These are phyloP conservation scores for Calocera viscosa DNA, from an alignment of 768 basidiomycete species.

Conservation along the genomic window DNA sequence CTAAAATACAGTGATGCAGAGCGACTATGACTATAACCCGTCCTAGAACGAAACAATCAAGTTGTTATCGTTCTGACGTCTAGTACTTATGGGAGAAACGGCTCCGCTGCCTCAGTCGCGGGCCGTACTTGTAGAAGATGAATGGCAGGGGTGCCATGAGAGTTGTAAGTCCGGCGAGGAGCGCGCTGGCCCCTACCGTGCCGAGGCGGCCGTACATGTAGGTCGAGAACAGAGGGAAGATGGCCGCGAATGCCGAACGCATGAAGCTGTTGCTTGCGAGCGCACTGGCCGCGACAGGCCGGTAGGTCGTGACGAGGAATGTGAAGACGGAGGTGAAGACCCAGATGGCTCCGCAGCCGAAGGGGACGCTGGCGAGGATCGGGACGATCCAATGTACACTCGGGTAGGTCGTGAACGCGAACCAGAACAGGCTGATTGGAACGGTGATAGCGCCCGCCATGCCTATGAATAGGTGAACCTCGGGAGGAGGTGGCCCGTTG, in stretches of 20 bases:
- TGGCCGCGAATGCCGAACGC: slow-evolving; percentile 37
- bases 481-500: slow-evolving; percentile 41
- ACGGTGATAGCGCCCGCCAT: slow-evolving; percentile 54
- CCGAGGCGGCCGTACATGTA: slow-evolving; percentile 45
- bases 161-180: slow-evolving; percentile 53
- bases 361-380: slow-evolving; percentile 35
- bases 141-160: slow-evolving; percentile 44
- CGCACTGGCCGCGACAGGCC: slow-evolving; percentile 45
- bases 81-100: slow-evolving; percentile 23
- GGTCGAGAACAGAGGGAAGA: slow-evolving; percentile 42
- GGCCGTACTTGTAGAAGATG: slow-evolving; percentile 36
- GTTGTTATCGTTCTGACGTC: neutral
- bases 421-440: slow-evolving; percentile 45
- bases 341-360: slow-evolving; percentile 46
- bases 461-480: slow-evolving; percentile 52
- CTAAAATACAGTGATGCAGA: neutral
- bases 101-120: slow-evolving; percentile 33
- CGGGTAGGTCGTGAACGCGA: slow-evolving; percentile 43
- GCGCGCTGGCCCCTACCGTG: slow-evolving; percentile 56
- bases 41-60: neutral
- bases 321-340: slow-evolving; percentile 60
- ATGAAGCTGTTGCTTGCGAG: slow-evolving; percentile 53
- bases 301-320: slow-evolving; percentile 41
- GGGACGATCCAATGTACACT: slow-evolving; percentile 39
- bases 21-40: neutral